Percentiles rank a stretch among this genome's conserved stretches.
Conservation (phyloP, 2,329 filamentous ascomycete genomes). For the Scedosporium apiospermum region DNA sequence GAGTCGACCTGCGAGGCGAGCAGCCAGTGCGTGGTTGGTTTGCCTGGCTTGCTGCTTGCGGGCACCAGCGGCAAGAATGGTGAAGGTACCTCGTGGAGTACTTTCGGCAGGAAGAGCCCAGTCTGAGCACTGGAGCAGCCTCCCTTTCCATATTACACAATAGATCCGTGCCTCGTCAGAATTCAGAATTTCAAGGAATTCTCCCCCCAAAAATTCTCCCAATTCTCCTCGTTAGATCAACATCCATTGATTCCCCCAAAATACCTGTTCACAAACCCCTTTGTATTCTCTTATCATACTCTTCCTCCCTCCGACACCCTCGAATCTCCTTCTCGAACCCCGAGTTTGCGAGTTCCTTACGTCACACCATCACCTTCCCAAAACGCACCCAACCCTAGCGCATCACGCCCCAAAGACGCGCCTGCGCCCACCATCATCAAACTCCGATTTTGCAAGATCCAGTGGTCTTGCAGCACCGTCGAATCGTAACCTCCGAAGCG, state of each 20-base stretch:
- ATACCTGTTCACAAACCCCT: neutral
- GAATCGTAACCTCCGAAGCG: neutral
- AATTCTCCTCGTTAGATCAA: neutral
- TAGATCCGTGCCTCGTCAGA: neutral
- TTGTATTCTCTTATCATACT: neutral
- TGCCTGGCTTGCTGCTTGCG: too few relatives aligned
- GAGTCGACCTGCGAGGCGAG: too few relatives aligned
- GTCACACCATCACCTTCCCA: constrained; percentile 1
- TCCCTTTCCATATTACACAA: neutral
- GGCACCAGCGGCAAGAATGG: too few relatives aligned
- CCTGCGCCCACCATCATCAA: neutral
- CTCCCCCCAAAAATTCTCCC: neutral
- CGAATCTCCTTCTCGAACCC: neutral
- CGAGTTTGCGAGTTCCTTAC: neutral
- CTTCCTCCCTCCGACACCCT: neutral
- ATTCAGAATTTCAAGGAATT: neutral
- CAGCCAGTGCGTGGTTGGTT: too few relatives aligned
- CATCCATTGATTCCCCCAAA: constrained; percentile 4
- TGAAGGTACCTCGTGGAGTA: too few relatives aligned
- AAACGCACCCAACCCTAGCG: constrained; percentile 1
- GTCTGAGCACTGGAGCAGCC: neutral
- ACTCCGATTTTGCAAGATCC: neutral
- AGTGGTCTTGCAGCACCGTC: neutral
- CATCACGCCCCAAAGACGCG: neutral
- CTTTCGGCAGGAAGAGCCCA: neutral